Conservation (phyloP, 2,329 filamentous ascomycete genomes). For the Beauveria asiatica region DNA sequence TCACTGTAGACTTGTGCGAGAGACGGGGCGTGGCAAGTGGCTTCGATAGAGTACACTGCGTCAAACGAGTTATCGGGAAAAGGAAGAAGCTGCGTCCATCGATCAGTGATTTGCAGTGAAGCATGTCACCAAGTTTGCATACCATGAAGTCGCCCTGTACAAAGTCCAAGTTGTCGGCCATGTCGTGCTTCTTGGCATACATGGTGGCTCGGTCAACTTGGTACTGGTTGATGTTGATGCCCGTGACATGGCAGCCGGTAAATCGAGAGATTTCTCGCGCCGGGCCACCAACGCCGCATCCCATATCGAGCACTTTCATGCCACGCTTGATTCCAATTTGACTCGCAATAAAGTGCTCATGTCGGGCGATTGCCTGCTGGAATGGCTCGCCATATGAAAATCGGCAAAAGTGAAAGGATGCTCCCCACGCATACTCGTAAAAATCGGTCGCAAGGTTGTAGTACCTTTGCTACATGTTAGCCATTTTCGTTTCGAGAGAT, state of each 20-base stretch:
- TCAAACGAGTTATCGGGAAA: conserved; percentile 91
- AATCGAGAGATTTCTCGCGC: conserved; percentile 92
- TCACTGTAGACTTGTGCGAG: conserved; percentile 89
- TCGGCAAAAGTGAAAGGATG: conserved; percentile 91
- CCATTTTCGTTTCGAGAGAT: not conserved
- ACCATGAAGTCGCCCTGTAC: conserved; percentile 93
- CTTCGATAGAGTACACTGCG: conserved; percentile 94
- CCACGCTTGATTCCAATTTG: conserved; percentile 71
- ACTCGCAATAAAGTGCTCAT: conserved; percentile 90
- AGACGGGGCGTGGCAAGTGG: conserved; percentile 86
- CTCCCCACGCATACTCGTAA: conserved; percentile 91
- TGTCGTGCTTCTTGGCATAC: conserved; percentile 71
- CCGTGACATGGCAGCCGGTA: conserved; percentile 73
- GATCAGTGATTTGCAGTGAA: conserved; percentile 11
- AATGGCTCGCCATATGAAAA: conserved; percentile 80
- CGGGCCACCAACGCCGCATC: conserved; percentile 90
- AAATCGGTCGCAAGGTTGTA: conserved; percentile 88
- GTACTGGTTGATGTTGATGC: conserved; percentile 96
- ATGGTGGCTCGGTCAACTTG: conserved; percentile 80
- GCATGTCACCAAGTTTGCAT: conserved; percentile 12
- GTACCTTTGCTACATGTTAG: conserved; percentile 47
- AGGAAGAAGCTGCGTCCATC: conserved; percentile 64
- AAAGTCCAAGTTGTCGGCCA: conserved; percentile 68
- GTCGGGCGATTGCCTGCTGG: conserved; percentile 79
- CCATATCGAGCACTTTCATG: conserved; percentile 88